Base-by-base conservation (phyloP, 805 yeast genomes). In the Candida anglica region DNA sequence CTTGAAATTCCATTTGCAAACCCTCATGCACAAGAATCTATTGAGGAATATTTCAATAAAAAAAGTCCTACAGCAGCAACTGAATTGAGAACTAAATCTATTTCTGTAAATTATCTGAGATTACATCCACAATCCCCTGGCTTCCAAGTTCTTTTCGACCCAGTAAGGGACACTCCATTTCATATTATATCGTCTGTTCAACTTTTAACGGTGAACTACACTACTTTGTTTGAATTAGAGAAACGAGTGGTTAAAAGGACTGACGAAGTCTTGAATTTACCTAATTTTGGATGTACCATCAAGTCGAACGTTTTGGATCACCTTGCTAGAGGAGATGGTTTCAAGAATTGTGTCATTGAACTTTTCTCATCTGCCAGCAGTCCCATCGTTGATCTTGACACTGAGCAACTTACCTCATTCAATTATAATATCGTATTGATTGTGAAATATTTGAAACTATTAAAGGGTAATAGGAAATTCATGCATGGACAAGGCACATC, bases 351-450 rank as follows among this genome's bases (percentile, higher is more conserved):
- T 34, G 55, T 59, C 2, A 38, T 64, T 16, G 73, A 67, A 39
- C 35, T 63, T 6, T 65, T 58, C 40, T 47, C 58, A 18, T 56
- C 71, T 0, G 55, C 63, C 14, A 54, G 61, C 23, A 59, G 63
- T 29, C 71, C 72, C 3, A 47, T 65, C 6, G 26, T 67, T 6
- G 73, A 67, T 39, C 41, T 65, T 27, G 53, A 56, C 37, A 58
- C 63, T 4, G 39, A 39, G 6, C 62, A 63, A 22, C 40, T 60
- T 15, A 55, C 63, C 15, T 47, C 52, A 7, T n/a, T 64, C 7
- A 39, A 60, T 6, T 64, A 59, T 47, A 65, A 65, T 34, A 27
- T 52, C n/a, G 53, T 56, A 5, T 39, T 62, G 14, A 14, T 60
- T 5, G 44, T 42, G 26, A 66, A 64, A 40, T 51, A 48, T 34